Conservation (phyloP, 2,329 filamentous ascomycete genomes). For the Scedosporium aurantiacum region DNA sequence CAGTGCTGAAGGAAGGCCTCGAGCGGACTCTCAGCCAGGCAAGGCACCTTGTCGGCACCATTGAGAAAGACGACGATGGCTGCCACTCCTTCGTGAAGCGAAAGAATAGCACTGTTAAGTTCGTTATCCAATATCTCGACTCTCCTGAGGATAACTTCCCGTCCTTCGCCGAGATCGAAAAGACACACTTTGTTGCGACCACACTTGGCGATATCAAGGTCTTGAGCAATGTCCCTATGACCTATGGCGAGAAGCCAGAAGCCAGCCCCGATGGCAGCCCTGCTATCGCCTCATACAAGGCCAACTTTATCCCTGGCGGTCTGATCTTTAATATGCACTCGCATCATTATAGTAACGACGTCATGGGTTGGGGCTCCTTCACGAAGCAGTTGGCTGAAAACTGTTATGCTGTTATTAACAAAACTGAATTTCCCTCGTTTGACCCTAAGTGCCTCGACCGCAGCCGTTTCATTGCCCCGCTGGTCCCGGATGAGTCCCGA, state of each 20-base stretch:
- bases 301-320: slow-evolving; percentile 29
- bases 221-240: slow-evolving; percentile 19
- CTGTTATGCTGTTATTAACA: slow-evolving; percentile 22
- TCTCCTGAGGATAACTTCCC: slow-evolving; percentile 20
- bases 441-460: slow-evolving; percentile 23
- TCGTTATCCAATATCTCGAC: slow-evolving; percentile 27
- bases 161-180: slow-evolving; percentile 26
- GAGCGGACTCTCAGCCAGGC: slow-evolving; percentile 25
- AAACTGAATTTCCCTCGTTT: slow-evolving; percentile 21
- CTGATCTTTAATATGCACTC: slow-evolving; percentile 29
- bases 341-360: slow-evolving; percentile 31
- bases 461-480: slow-evolving; percentile 19
- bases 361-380: slow-evolving; percentile 28
- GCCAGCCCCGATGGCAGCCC: slow-evolving; percentile 23
- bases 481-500: slow-evolving; percentile 16
- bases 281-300: slow-evolving; percentile 24
- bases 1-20: slow-evolving; percentile 22
- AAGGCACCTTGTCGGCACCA: slow-evolving; percentile 25
- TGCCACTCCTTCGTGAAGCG: slow-evolving; percentile 25
- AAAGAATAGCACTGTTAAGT: slow-evolving; percentile 21
- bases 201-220: slow-evolving; percentile 15
- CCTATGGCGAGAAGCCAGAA: slow-evolving; percentile 27
- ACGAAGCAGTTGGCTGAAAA: slow-evolving; percentile 30
- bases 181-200: slow-evolving; percentile 20
- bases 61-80: slow-evolving; percentile 25